Evolutionary conservation across 1,139 yeast genomes (phyloP).

Genomic region (Magnusiomyces tetraspermus): DNA sequence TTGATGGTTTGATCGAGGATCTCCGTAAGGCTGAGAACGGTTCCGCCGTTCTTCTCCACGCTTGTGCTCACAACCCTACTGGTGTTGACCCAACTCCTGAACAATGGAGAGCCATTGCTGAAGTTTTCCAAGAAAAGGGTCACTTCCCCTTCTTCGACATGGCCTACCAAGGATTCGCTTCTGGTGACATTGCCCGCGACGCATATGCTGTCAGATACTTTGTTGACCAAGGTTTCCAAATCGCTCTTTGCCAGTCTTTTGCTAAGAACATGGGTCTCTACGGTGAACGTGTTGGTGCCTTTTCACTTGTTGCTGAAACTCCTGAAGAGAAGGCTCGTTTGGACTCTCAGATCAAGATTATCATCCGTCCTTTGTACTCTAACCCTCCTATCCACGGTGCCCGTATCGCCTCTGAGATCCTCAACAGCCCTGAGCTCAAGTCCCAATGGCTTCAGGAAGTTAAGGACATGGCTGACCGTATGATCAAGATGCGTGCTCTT

Average conservation of each 20-base stretch:
- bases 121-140: conserved; percentile 48
- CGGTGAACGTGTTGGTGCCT: too few relatives aligned
- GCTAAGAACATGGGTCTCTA: conserved; percentile 95
- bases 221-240: conserved; percentile 42
- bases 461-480: conserved; percentile 80
- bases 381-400: conserved; percentile 97
- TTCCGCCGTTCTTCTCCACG: conserved; percentile 76
- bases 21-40: conserved; percentile 66
- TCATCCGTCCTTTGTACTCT: conserved; percentile 77
- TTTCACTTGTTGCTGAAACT: conserved; percentile 39
- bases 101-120: conserved; percentile 71
- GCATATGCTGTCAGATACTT: conserved; percentile 84
- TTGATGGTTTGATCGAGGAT: conserved; percentile 57
- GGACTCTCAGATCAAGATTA: conserved; percentile 69
- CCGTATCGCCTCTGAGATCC: conserved; percentile 72
- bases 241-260: conserved; percentile 77
- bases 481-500: conserved; percentile 61
- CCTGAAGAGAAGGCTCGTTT: conserved; percentile 34
- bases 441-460: conserved; percentile 81
- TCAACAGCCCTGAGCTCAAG: conserved; percentile 54
- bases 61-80: conserved; percentile 97
- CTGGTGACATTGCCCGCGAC: conserved; percentile 76
- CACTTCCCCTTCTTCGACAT: conserved; percentile 86
- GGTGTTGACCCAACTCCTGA: conserved; percentile 87
- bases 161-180: conserved; percentile 96